These are phyloP conservation scores for Neurospora intermedia DNA, from an alignment of 495 filamentous ascomycete genomes.

Conservation along the genomic window DNA sequence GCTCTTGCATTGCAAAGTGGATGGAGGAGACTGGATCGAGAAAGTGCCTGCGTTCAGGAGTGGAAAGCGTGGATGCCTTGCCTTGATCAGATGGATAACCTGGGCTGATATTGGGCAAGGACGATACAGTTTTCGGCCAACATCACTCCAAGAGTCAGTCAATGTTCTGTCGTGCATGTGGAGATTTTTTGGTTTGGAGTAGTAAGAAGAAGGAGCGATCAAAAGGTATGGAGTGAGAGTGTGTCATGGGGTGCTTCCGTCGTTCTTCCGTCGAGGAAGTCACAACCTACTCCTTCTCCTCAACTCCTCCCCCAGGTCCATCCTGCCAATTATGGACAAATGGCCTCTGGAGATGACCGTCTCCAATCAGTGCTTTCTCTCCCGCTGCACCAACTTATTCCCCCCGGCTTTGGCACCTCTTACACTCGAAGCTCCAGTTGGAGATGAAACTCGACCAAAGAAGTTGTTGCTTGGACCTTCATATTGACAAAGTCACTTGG, in stretches of 20 bases:
- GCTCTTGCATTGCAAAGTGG: background rate
- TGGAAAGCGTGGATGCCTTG: background rate
- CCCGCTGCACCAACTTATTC: too few species aligned
- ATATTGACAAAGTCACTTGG: too few species aligned
- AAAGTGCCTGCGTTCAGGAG: background rate
- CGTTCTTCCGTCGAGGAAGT: too few species aligned
- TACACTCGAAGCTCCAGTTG: too few species aligned
- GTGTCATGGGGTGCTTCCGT: too few species aligned
- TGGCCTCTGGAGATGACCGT: too few species aligned
- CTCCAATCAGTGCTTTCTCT: too few species aligned
- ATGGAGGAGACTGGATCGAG: background rate
- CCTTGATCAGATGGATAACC: background rate
- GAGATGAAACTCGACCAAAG: too few species aligned
- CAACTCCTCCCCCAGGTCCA: too few species aligned
- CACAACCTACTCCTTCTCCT: background rate
- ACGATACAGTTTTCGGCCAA: background rate
- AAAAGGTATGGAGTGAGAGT: background rate
- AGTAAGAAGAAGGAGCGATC: background rate
- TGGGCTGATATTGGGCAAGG: background rate
- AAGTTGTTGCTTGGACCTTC: too few species aligned
- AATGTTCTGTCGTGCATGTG: background rate
- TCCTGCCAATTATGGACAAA: too few species aligned
- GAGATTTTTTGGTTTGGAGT: background rate
- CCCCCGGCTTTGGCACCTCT: too few species aligned
- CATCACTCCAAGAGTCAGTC: background rate